Conservation (phyloP, 148 eudicot species). For the Fagopyrum tataricum region DNA sequence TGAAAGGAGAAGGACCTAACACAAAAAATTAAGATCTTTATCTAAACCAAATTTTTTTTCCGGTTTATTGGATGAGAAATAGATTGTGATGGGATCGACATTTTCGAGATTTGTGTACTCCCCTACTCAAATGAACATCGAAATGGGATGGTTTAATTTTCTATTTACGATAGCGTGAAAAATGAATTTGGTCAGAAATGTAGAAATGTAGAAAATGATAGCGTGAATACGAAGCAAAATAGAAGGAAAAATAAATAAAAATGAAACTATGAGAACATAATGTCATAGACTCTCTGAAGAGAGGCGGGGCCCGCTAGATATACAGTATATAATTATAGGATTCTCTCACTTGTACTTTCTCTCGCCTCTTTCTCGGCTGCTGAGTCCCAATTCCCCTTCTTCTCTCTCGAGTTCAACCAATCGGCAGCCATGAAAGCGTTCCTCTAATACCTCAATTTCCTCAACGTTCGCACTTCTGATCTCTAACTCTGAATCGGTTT, state of each 20-base stretch:
- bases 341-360: background rate
- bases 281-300: background rate
- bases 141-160: too few species aligned
- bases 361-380: constrained; percentile 2
- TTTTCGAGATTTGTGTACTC: too few species aligned
- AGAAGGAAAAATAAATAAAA: background rate
- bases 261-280: background rate
- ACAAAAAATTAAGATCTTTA: too few species aligned
- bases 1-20: too few species aligned
- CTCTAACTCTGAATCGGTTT: background rate
- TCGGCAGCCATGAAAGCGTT: constrained; percentile 1
- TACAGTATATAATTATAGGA: background rate
- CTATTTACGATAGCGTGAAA: background rate
- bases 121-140: too few species aligned
- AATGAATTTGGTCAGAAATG: too few species aligned
- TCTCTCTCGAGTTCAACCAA: background rate
- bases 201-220: background rate
- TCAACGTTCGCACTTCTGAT: background rate
- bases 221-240: background rate
- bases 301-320: background rate
- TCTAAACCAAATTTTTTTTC: too few species aligned
- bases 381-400: background rate
- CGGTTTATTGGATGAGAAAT: too few species aligned
- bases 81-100: too few species aligned
- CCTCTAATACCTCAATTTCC: background rate